Base-by-base conservation (phyloP, 805 yeast genomes). In the Pichia thaimueangensis region DNA sequence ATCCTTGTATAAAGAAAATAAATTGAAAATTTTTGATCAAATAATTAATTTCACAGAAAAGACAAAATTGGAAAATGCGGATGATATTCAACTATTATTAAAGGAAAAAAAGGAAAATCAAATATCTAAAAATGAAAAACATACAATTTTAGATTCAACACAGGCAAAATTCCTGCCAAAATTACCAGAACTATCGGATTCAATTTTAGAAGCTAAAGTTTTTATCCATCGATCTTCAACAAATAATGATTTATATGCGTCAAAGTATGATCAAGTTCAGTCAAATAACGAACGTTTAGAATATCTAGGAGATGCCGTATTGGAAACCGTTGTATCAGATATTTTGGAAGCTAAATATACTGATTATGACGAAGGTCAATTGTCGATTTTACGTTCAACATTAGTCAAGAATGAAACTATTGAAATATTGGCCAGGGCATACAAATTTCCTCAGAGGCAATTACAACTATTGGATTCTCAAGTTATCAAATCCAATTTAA, bases 211-310 rank as follows among this genome's bases (percentile, higher is more conserved):
- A 47, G 77, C 80, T 6, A 72, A 83, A 39, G 95, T 87, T 0
- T 91, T 89, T 56, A 76, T 82, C 22, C 97, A 91, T 60, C 80
- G 80, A 51, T 88, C 96, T 0, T 67, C 76, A 3, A 72, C 81
- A 13, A 77, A 80, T 47, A 76, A 74, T 49, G 74, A 75, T 47
- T 59, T 74, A 5, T 76, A 75, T 49, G 59, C 81, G 37, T 65
- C 76, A n/a, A 75, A 71, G 38, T 60, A 64, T 4, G 91, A 82
- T 49, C 66, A 74, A 41, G 65, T 82, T 21, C 65, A 70, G 39
- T 66, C 80, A 2, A 89, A 86, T 53, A 86, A 91, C 59, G 97
- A 89, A 67, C 70, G 96, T 38, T 67, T 88, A 19, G 97, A 91
- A 64, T 91, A 87, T 56, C 65, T 86, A 34, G 97, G 97, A 13